Percentiles rank a stretch among this genome's conserved stretches.
These are phyloP conservation scores for Penicillium salamii DNA, from an alignment of 495 filamentous ascomycete genomes.

Conservation along the genomic window DNA sequence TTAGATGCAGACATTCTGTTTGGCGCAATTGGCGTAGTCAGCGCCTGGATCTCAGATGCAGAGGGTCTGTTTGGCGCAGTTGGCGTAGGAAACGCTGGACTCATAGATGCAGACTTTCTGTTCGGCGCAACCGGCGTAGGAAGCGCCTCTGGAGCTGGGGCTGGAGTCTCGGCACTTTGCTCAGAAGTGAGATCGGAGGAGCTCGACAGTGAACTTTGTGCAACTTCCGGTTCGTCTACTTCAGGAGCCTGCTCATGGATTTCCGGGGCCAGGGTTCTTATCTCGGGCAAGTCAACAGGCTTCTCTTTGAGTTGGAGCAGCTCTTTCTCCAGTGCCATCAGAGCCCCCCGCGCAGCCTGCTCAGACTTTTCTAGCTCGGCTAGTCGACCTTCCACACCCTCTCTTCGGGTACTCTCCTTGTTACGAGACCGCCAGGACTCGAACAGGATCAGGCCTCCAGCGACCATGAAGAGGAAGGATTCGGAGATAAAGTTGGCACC, in stretches of 20 bases:
- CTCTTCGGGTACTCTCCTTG: conserved; percentile 74
- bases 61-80: neutral
- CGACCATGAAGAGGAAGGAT: conserved; percentile 81
- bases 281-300: conserved; percentile 28
- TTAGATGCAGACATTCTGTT: neutral
- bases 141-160: too few species aligned
- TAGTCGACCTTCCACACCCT: conserved; percentile 69
- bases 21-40: too few species aligned
- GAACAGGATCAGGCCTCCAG: conserved; percentile 71
- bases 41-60: neutral
- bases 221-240: conserved; percentile 19
- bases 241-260: conserved; percentile 45
- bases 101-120: neutral
- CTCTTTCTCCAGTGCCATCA: conserved; percentile 68
- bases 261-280: conserved; percentile 43
- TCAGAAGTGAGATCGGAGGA: conserved; percentile 33
- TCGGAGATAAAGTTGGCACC: conserved; percentile 95
- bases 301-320: conserved; percentile 55
- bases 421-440: conserved; percentile 72
- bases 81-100: too few species aligned
- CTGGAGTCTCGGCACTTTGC: neutral
- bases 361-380: conserved; percentile 64
- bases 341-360: conserved; percentile 51
- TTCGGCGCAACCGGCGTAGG: too few species aligned
- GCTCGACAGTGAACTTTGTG: conserved; percentile 31